Evolutionary conservation across 495 filamentous ascomycete species (phyloP), one percentile per base, ranked within the genome.

Genomic region (Penicillium canescens): DNA sequence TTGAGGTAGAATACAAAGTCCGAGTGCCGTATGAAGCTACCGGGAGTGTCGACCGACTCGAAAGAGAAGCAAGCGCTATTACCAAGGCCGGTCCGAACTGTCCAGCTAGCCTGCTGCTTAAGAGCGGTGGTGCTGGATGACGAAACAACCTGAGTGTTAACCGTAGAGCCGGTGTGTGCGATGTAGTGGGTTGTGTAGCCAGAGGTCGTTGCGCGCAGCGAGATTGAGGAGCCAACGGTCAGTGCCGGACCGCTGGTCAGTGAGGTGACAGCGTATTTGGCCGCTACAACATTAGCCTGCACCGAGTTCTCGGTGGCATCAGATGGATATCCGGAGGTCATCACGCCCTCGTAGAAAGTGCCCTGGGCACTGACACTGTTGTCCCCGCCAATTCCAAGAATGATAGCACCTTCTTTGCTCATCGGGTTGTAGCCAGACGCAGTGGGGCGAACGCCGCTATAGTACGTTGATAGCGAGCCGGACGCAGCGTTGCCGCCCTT

Each of bases 301-400:
- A 84, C 80, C 11, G 72, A 52, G 63, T 73, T 68, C 61, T 85
- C 82, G 24, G 76, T 81, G 34, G 66, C 74, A 52, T 82, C 79
- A 18, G 80, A 72, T 2, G 82, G 82, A 56, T 81, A 84, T 33
- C 82, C 80, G 6, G 71, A 66, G 49, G 82, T 83, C 81, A 84
- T 81, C 1, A 76, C 82, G 36, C 82, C 82, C 61, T 84, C 81
- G 65, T 84, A 84, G 69, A 82, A 83, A 0, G 81, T 84, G 36
- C 81, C 81, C 64, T 84, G 80, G 16, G 73, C 80, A 50, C 75
- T 49, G 45, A 61, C 59, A 52, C 80, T 83, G 65, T 84, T 83
- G 48, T 83, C 79, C 14, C 80, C 80, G 45, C 80, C 80, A 43
- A 82, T 83, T 33, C 80, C 79, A 33, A 83, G 81, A 55, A 84